Evolutionary conservation across 371 early-diverging fungal genomes (phyloP), one percentile per base, ranked within the genome.

Genomic region (Rhizopus arrhizus): DNA sequence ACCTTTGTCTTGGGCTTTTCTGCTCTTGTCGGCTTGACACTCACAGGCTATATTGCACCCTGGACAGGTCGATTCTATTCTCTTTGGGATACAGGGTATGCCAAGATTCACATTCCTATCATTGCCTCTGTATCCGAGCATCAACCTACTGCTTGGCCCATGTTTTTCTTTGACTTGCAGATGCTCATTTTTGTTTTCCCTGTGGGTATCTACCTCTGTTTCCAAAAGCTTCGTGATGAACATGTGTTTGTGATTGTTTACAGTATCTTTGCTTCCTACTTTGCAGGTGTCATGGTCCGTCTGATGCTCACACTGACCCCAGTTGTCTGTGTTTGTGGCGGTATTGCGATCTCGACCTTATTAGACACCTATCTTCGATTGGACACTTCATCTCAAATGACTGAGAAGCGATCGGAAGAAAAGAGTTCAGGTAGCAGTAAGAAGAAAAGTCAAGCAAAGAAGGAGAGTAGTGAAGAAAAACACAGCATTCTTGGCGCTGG

Each of bases 211-310:
- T 99, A 95, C 78, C 86, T 98, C 61, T 95, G 95, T 78, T 97
- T 98, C 89, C 85, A 85, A 61, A 84, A 89, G 62, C 79, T 96
- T 31, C 83, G 86, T 38, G 98, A 99, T 67, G 95, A 95, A 71
- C 97, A 97, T 64, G 94, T 98, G 22, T 99, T 99, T 77, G 88
- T 98, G 54, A 93, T 98, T 58, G 81, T 99, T 0, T 99, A 98
- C 74, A 84, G 92, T 29, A 80, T 95, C 38, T 92, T 94, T 73
- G 97, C 96, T 10, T 90, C 96, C 9, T 99, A 99, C 83, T 99
- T 99, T 85, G 95, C 99, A n/a, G 96, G 98, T 59, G 99, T 99
- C 63, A 99, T 99, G 99, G 97, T 99, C 15, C 96, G 99, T 59
- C 80, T 99, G 59, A 96, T 99, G 87, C 80, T 99, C 50, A 98